Evolutionary conservation across 2,329 filamentous ascomycete species (phyloP), one percentile per base, ranked within the genome.

Genomic region (Calonectria honghensis): DNA sequence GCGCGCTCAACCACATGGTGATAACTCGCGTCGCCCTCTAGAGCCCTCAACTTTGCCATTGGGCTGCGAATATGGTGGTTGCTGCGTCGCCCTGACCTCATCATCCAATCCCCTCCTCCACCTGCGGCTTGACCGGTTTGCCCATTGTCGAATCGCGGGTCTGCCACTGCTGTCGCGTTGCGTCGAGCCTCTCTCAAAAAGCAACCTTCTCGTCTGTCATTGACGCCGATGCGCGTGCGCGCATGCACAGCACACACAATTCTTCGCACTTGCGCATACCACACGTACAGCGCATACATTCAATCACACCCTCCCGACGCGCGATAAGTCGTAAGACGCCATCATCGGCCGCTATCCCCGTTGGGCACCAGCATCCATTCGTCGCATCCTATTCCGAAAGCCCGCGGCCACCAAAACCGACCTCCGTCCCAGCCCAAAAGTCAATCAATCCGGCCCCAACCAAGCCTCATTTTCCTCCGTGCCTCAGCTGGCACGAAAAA

Each of bases 21-120:
- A 76, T 72, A 78, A 70, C 67, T 76, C 74, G 68, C 65, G 69
- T 27, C 65, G 73, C 57, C 52, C 73, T 75, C 39, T 52, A 76
- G 64, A 70, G 52, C 67, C 64, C 57, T 50, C 76, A 73, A 74
- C 14, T 57, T 73, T 74, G 76, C 78, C 78, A 75, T 77, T 79
- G 77, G 76, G 77, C 69, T 73, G 70, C 57, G 72, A 78, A 74
- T 74, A 80, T 77, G 78, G 71, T 79, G 74, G 73, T 70, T 57
- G 35, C 75, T 59, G 73, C 54, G 70, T 72, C 73, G 72, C 78
- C 76, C 72, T 73, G 74, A 77, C 51, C 74, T 75, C 74, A 79
- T 72, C 66, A 75, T 76, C 72, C 70, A 59, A 68, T 78, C 72
- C 65, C 67, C 70, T 59, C 67, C 68, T 59, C 59, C 52, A 50